Evolutionary conservation across 164 flowering plant genomes (phyloP), one percentile per base, ranked within the genome.

Genomic region (Vitis rupestris): DNA sequence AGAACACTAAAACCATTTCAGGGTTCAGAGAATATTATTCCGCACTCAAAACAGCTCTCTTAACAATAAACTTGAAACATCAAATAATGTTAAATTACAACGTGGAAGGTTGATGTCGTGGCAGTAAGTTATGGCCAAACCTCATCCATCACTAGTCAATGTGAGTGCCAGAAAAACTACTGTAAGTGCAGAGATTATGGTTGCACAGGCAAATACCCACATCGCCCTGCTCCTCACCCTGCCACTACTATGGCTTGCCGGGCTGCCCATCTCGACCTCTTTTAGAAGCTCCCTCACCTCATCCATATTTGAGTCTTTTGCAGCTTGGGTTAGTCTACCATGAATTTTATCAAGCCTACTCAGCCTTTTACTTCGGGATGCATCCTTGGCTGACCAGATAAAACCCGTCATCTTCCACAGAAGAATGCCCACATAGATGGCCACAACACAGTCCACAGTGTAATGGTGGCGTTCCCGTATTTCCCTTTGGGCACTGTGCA

Each of bases 401-500:
- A 88, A 88, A n/a, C 91, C 86, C 0, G 93, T 88, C 86, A 86
- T 84, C 82, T 83, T 90, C 99, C 99, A 95, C 27, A 95, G 73
- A 48, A 95, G 88, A 67, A 90, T 82, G 54, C 97, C 99, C 12
- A 90, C 93, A 67, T 95, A 95, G 59, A 95, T 91, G 65, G 98
- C 99, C 6, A 89, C 88, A 27, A 95, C 59, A 76, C 94, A 90
- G 72, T 95, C 99, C 7, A 91, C 98, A 15, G 77, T 83, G 78
- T 95, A 95, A 72, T 93, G 98, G 71, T 95, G 90, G 17, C 97
- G 84, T 63, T 95, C 99, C 27, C 98, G 82, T 54, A 95, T 74
- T 80, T 95, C 99, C 75, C 98, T 84, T 62, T 95, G 99, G 3
- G 91, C 94, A 71, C 98, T 93, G 82, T 95, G 99, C 61, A 82